Evolutionary conservation across 2,329 filamentous ascomycete species (phyloP), one percentile per base, ranked within the genome.

Genomic region (Cladosporium sp.): DNA sequence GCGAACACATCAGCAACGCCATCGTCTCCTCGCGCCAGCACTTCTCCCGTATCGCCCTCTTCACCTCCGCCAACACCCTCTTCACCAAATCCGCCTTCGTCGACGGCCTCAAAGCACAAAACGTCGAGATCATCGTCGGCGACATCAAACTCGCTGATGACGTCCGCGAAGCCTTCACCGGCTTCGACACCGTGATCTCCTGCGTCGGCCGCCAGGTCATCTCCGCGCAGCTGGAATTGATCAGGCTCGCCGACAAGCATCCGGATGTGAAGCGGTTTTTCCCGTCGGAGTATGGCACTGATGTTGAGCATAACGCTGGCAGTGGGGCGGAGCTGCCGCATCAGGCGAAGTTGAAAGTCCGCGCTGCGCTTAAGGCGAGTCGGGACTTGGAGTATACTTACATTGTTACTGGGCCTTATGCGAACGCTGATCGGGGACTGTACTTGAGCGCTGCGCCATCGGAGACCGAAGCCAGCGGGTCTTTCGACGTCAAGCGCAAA

Each of bases 371-470:
- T 30, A 30, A 30, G 28, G 28, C 28, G 28, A 30, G 28, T 6
- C 28, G 28, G 28, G 6, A 30, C 6, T 30, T 30, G 28, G 28
- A 30, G 28, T 83, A 88, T 65, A 90, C 89, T 0, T 91, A 88
- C 73, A 78, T 92, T 0, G 89, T 92, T 4, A 91, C 89, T 0
- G 89, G 89, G 0, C 89, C 89, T 0, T 92, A 89, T 70, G 84
- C 85, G 34, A 89, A 90, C 68, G 72, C 70, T 3, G 69, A 74
- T 10, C 44, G 60, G 10, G 62, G 64, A 1, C 81, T 89, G 74
- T 91, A 83, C 79, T 80, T 90, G 54, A 76, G 72, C 6, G 75
- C 81, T 3, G 71, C 78, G n/a, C 74, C 78, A 7, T 77, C 75
- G 0, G 71, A 78, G 38, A 74, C 76, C 3, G 74, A 77, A 60